Conservation (phyloP, 805 yeast species). For the Candida xiaguanensis region DNA sequence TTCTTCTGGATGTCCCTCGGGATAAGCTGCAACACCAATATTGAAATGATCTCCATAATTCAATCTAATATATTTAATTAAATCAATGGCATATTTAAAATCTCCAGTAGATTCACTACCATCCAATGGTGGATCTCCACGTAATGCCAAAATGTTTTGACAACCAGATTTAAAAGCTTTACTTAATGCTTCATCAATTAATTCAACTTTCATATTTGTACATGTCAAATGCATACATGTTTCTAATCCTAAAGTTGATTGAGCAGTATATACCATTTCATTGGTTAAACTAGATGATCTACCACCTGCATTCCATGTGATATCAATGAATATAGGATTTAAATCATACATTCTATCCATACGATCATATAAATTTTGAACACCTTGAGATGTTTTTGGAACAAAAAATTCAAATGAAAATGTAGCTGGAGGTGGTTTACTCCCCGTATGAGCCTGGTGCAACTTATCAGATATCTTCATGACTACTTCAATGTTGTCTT, state of each 20-base stretch:
- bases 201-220: constrained; percentile 81
- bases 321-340: constrained; percentile 88
- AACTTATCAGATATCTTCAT: constrained; percentile 43
- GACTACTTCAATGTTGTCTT: no score
- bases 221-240: constrained; percentile 98
- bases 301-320: constrained; percentile 99
- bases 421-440: constrained; percentile 54
- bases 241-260: constrained; percentile 84
- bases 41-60: constrained; percentile 86
- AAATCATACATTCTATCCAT: constrained; percentile 96
- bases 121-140: constrained; percentile 92
- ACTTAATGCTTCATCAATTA: constrained; percentile 80
- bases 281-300: constrained; percentile 77
- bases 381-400: constrained; percentile 96
- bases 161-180: constrained; percentile 90
- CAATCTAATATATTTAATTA: constrained; percentile 68
- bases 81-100: constrained; percentile 83
- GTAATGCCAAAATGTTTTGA: constrained; percentile 86
- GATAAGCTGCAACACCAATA: constrained; percentile 96
- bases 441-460: constrained; percentile 36
- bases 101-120: constrained; percentile 76
- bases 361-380: constrained; percentile 90
- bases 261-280: constrained; percentile 89
- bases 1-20: constrained; percentile 97
- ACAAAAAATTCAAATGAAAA: constrained; percentile 96